Percentiles rank a stretch among this genome's conserved stretches.
Evolutionary conservation across 73 alveolate species (phyloP).

Genomic region (Chromera velia): DNA sequence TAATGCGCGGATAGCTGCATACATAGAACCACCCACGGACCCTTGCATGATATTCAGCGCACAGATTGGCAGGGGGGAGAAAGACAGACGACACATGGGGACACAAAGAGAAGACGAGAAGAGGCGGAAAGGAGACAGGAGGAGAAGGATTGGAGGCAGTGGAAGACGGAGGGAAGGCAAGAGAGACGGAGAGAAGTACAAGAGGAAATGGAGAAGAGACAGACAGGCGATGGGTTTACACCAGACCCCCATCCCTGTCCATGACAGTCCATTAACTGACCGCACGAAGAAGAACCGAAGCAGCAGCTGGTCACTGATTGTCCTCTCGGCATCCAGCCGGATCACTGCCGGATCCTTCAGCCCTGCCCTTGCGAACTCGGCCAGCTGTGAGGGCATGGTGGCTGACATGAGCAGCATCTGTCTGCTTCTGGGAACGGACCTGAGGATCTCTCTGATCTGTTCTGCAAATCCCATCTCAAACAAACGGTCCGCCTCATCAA

Average conservation of each 20-base stretch:
- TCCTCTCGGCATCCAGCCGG: slow-evolving; percentile 78
- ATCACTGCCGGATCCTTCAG: slow-evolving; percentile 68
- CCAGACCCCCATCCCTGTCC: too few relatives aligned
- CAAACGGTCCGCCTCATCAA: slow-evolving; percentile 78
- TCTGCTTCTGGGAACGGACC: slow-evolving; percentile 61
- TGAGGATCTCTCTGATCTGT: slow-evolving; percentile 62
- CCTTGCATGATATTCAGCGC: too few relatives aligned
- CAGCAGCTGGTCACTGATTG: slow-evolving; percentile 71
- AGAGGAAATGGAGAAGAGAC: too few relatives aligned
- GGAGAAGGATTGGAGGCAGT: too few relatives aligned
- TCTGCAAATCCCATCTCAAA: slow-evolving; percentile 86
- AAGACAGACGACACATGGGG: too few relatives aligned
- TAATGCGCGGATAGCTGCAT: too few relatives aligned
- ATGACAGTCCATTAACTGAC: slow-evolving; percentile 47
- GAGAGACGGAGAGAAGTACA: too few relatives aligned
- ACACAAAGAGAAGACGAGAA: too few relatives aligned
- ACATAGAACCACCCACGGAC: too few relatives aligned
- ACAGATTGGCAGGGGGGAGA: slow-evolving; percentile 27
- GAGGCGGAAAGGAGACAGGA: too few relatives aligned
- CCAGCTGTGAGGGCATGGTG: slow-evolving; percentile 76
- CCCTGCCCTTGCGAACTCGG: slow-evolving; percentile 77
- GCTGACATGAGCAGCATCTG: slow-evolving; percentile 79
- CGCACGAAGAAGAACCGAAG: slow-evolving; percentile 62
- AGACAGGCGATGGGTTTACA: too few relatives aligned
- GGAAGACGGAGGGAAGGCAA: too few relatives aligned